Evolutionary conservation across 306 rosid species (phyloP), one percentile per base, ranked within the genome.

Genomic region (Cicer judaicum): DNA sequence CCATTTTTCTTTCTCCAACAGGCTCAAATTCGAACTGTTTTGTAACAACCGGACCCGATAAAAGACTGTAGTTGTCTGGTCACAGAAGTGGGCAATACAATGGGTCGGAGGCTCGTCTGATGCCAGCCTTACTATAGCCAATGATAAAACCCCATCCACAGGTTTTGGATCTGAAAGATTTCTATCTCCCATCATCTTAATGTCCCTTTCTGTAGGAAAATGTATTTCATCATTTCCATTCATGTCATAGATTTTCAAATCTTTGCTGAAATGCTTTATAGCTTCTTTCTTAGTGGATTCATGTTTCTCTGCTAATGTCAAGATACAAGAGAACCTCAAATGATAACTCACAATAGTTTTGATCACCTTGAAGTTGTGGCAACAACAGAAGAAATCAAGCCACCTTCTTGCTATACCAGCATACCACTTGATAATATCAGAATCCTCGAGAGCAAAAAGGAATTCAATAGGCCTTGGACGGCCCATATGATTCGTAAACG

Each of bases 401-500:
- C 92, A 93, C 78, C 96, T 85, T 86, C 88, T 87, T 73, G 91
- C 97, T 54, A 93, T 77, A 67, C 97, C 97, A 0, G 91, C 92
- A 76, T 91, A 89, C 97, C 98, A 91, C 82, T 89, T 91, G 57
- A 93, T 84, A 73, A 91, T 88, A 78, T 91, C 96, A 2, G 85
- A 8, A 78, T 91, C 97, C 85, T 93, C 97, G 15, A 91, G 89
- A 49, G 93, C 89, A 71, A 86, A 46, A 14, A 93, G 90, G 49
- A 79, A 87, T 49, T 85, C 82, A 10, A 93, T 84, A 0, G 97
- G 96, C 84, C 85, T 84, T 7, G 97, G 98, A 64, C 93, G 92
- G 29, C 98, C 96, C 97, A 93, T 88, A 21, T 83, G 86, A 71
- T 93, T 91, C 42, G 97, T 93, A 84, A 93, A 93, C 13, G 97